phyloP scores from a whole-genome alignment of 441 rosid genomes.

The Erodium moschatum region DNA sequence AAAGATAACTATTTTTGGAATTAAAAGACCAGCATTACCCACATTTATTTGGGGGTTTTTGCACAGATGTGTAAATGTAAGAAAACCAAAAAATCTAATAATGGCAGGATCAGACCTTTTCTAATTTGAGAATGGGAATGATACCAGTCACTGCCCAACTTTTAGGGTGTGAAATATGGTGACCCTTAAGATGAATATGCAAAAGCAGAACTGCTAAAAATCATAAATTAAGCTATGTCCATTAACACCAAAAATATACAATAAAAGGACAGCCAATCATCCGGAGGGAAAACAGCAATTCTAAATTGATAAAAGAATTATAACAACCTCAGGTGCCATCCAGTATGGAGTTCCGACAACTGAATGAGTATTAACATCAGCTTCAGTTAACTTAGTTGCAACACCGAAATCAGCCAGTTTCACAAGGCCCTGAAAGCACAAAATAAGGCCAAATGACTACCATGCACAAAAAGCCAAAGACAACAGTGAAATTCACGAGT shows the following conservation, averaged over 20 bases:
- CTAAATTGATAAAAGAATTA: conserved; percentile 8
- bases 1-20: background rate
- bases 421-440: conserved; percentile 73
- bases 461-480: background rate
- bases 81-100: background rate
- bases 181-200: background rate
- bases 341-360: conserved; percentile 99
- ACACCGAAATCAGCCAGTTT: conserved; percentile 99
- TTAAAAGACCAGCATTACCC: background rate
- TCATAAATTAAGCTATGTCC: background rate
- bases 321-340: conserved; percentile 98
- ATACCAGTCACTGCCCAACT: background rate
- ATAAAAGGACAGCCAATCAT: background rate
- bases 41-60: background rate
- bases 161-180: conserved; percentile 1
- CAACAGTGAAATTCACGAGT: background rate
- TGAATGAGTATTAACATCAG: conserved; percentile 95
- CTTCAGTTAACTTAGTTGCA: conserved; percentile 96
- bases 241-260: background rate
- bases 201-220: background rate
- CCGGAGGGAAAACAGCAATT: background rate
- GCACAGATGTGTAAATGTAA: background rate
- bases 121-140: background rate
- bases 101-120: background rate
- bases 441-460: conserved; percentile 11